Conservation (phyloP, 176 grass and related monocot species). For the Musa beccarii region DNA sequence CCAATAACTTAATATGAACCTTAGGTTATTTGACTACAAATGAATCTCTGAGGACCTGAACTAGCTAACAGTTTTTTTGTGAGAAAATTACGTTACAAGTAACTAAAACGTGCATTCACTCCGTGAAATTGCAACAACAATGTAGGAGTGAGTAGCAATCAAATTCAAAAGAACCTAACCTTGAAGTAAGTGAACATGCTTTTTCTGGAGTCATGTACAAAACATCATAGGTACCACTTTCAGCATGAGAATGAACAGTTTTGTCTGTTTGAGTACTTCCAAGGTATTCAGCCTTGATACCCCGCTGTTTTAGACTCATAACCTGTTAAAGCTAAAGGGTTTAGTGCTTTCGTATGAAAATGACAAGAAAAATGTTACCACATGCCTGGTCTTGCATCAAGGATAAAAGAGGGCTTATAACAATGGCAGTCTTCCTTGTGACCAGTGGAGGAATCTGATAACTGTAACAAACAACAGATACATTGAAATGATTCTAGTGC, state of each 20-base stretch:
- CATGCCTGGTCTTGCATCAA: slow-evolving; percentile 87
- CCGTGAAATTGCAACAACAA: not conserved
- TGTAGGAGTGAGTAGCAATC: not conserved
- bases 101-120: not conserved
- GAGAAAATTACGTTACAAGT: not conserved
- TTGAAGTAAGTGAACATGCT: slow-evolving; percentile 60
- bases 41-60: not conserved
- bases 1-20: not conserved
- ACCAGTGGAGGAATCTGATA: slow-evolving; percentile 82
- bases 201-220: slow-evolving; percentile 92
- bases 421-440: slow-evolving; percentile 62
- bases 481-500: not conserved
- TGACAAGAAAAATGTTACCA: slow-evolving; percentile 4
- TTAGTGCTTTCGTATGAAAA: not conserved
- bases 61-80: not conserved
- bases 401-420: slow-evolving; percentile 80
- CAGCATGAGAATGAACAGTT: slow-evolving; percentile 35
- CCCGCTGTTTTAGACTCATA: slow-evolving; percentile 71
- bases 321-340: slow-evolving; percentile 51
- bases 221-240: slow-evolving; percentile 64
- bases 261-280: slow-evolving; percentile 70
- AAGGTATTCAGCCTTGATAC: slow-evolving; percentile 76
- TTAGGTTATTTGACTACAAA: not conserved
- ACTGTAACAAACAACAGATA: slow-evolving; percentile 18
- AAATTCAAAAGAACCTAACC: slow-evolving; percentile 27